Evolutionary conservation across 2,329 filamentous ascomycete genomes (phyloP).

Genomic region (Claviceps sp.): DNA sequence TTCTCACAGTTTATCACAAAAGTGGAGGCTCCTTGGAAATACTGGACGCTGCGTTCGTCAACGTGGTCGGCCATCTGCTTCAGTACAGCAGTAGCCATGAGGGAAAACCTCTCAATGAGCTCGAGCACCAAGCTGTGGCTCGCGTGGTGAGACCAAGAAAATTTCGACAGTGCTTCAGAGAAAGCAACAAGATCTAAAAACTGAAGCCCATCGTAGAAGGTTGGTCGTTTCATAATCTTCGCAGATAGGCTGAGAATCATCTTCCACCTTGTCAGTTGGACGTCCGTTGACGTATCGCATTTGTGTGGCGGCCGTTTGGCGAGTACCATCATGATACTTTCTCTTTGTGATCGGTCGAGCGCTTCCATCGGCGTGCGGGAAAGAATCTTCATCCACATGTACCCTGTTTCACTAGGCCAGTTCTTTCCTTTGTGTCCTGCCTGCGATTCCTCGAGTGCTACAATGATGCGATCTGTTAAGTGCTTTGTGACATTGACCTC

Average conservation of each 20-base stretch:
- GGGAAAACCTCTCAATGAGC: conserved; percentile 19
- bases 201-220: conserved; percentile 34
- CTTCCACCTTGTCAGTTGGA: conserved; percentile 20
- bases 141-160: conserved; percentile 12
- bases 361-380: conserved; percentile 23
- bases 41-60: conserved; percentile 28
- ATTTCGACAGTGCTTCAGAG: conserved; percentile 19
- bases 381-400: conserved; percentile 20
- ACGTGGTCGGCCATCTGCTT: conserved; percentile 31
- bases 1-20: conserved; percentile 15
- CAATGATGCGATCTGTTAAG: conserved; percentile 20
- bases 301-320: conserved; percentile 14
- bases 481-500: conserved; percentile 17
- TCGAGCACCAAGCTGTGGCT: conserved; percentile 17
- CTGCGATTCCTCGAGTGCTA: conserved; percentile 15
- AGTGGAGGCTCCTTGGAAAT: conserved; percentile 19
- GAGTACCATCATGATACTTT: conserved; percentile 26
- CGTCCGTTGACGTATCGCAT: conserved; percentile 13
- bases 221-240: conserved; percentile 37
- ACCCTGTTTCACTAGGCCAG: conserved; percentile 18
- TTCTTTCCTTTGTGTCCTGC: conserved; percentile 17
- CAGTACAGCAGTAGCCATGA: conserved; percentile 19
- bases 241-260: conserved; percentile 30
- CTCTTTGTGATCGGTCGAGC: conserved; percentile 29
- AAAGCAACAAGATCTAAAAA: conserved; percentile 24